Percentiles rank a stretch among this genome's conserved stretches.
Conservation (phyloP, 1,284 basidiomycete genomes). For the Rhodotorula glutinis region DNA sequence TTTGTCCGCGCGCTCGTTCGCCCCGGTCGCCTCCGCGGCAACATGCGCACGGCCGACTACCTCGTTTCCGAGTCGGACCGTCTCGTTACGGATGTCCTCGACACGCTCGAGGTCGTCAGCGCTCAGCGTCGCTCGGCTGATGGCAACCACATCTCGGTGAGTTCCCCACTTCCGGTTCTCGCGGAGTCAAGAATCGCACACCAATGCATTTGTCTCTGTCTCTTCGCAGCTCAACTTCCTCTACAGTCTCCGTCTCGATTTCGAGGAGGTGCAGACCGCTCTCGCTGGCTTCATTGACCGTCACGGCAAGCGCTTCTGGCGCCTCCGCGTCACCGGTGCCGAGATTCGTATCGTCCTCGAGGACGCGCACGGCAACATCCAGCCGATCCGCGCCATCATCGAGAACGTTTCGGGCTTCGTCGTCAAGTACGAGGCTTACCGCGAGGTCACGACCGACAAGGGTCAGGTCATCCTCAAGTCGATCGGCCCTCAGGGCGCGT, state of each 20-base stretch:
- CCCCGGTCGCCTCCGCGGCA: slow-evolving; percentile 85
- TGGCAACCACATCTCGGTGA: slow-evolving; percentile 45
- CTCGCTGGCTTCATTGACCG: slow-evolving; percentile 97
- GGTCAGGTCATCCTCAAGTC: slow-evolving; percentile 92
- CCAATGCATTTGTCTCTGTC: not conserved
- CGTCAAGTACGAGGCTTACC: slow-evolving; percentile 98
- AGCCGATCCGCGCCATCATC: slow-evolving; percentile 94
- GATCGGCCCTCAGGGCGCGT: slow-evolving; percentile 82
- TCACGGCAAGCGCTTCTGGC: slow-evolving; percentile 96
- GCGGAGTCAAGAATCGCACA: too few species aligned
- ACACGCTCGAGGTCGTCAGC: slow-evolving; percentile 88
- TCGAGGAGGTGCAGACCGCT: slow-evolving; percentile 92
- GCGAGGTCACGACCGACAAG: slow-evolving; percentile 94
- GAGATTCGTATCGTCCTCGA: slow-evolving; percentile 95
- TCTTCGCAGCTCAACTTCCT: slow-evolving; percentile 50
- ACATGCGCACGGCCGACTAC: slow-evolving; percentile 91
- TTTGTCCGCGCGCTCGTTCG: slow-evolving; percentile 95
- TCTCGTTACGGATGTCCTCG: slow-evolving; percentile 88
- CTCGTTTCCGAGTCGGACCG: slow-evolving; percentile 97
- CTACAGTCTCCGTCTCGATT: slow-evolving; percentile 90
- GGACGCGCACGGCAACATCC: slow-evolving; percentile 85
- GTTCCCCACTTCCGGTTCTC: too few species aligned
- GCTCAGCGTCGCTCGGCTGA: slow-evolving; percentile 69
- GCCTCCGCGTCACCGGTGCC: slow-evolving; percentile 93
- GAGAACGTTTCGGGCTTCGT: slow-evolving; percentile 99